Percentiles rank a stretch among this genome's conserved stretches.
These are phyloP conservation scores for Lobosporangium transversale DNA, from an alignment of 192 early-diverging fungal genomes.

Conservation along the genomic window DNA sequence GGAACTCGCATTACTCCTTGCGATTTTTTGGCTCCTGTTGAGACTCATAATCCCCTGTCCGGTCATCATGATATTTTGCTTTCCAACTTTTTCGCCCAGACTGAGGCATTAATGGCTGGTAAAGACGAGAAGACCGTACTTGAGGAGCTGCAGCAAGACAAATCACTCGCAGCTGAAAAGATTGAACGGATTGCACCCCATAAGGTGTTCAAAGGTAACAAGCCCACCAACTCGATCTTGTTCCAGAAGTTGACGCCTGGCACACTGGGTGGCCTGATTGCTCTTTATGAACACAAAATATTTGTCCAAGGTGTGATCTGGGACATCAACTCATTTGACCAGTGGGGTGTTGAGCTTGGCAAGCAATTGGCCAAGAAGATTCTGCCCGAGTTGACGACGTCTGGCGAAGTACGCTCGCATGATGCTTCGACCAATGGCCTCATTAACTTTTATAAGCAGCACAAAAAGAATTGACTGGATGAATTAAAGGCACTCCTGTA, in stretches of 20 bases:
- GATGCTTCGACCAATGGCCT: slow-evolving; percentile 96
- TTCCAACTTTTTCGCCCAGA: slow-evolving; percentile 99
- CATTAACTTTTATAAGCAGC: slow-evolving; percentile 90
- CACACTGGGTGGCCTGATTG: slow-evolving; percentile 92
- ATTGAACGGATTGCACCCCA: slow-evolving; percentile 83
- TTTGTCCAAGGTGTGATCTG: slow-evolving; percentile 98
- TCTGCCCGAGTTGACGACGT: slow-evolving; percentile 79
- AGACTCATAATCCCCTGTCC: slow-evolving; percentile 91
- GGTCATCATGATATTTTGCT: slow-evolving; percentile 95
- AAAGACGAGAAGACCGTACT: slow-evolving; percentile 84
- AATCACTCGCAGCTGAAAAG: slow-evolving; percentile 55
- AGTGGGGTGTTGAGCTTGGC: slow-evolving; percentile 97
- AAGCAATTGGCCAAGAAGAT: slow-evolving; percentile 99
- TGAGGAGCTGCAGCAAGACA: slow-evolving; percentile 80
- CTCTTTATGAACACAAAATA: slow-evolving; percentile 99
- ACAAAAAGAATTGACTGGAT: slow-evolving; percentile 55
- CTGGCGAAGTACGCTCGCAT: slow-evolving; percentile 72
- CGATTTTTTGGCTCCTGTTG: slow-evolving; percentile 96
- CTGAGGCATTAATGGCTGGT: slow-evolving; percentile 97
- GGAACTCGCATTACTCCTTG: slow-evolving; percentile 96
- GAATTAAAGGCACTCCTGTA: too few relatives aligned
- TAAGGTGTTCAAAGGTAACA: slow-evolving; percentile 98
- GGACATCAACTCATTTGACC: slow-evolving; percentile 98
- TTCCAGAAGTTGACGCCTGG: slow-evolving; percentile 92
- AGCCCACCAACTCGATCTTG: slow-evolving; percentile 96